Percentiles rank a stretch among this genome's conserved stretches.
phyloP scores from a whole-genome alignment of 345 rosid genomes.

The Aquilaria yunnanensis region DNA sequence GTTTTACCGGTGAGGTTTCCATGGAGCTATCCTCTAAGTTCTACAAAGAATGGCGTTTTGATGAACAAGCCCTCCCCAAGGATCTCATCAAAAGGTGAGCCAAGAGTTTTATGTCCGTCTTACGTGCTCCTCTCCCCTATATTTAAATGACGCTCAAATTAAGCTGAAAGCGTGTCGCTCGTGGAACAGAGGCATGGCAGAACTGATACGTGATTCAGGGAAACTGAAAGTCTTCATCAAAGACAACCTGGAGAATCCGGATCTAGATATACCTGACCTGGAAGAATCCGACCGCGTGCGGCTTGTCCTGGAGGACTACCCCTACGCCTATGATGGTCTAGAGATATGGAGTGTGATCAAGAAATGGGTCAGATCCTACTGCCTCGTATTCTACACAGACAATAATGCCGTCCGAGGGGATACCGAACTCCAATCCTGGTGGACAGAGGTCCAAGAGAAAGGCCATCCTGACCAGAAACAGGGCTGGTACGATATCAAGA shows the following conservation, averaged over 20 bases:
- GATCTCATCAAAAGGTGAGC: constrained; percentile 54
- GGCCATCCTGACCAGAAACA: constrained; percentile 43
- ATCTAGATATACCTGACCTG: too few species aligned
- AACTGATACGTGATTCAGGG: too few species aligned
- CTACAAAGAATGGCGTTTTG: constrained; percentile 58
- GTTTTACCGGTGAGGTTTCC: constrained; percentile 43
- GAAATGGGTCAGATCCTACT: constrained; percentile 44
- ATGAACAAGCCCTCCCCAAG: constrained; percentile 50
- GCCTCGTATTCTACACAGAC: constrained; percentile 36
- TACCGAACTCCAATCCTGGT: constrained; percentile 49
- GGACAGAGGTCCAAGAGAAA: constrained; percentile 36
- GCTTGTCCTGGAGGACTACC: constrained; percentile 31
- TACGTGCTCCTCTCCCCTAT: too few species aligned
- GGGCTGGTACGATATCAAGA: constrained; percentile 42
- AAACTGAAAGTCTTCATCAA: too few species aligned
- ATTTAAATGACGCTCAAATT: too few species aligned
- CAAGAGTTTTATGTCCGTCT: too few species aligned
- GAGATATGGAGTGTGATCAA: constrained; percentile 48
- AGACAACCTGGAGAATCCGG: too few species aligned
- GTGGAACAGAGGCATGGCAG: too few species aligned
- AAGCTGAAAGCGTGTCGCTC: too few species aligned
- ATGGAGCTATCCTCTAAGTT: constrained; percentile 52
- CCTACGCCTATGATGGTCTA: constrained; percentile 55
- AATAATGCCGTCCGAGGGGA: constrained; percentile 28
- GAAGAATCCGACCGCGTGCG: background rate